Evolutionary conservation across 2,329 filamentous ascomycete species (phyloP).

Genomic region (Waltergamsia citrina): DNA sequence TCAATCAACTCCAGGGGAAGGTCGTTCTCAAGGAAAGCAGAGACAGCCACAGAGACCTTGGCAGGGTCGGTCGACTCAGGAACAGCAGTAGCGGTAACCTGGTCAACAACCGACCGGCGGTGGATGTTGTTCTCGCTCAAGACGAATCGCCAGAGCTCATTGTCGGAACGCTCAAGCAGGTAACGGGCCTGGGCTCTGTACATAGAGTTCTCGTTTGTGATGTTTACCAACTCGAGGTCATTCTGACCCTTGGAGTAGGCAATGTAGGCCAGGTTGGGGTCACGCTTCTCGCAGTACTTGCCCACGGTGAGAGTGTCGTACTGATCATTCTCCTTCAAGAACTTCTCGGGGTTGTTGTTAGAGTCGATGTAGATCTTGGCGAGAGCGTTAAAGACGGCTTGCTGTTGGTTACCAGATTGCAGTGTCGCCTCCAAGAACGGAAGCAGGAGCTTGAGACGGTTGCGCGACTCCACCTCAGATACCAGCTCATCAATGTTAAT

Average conservation of each 20-base stretch:
- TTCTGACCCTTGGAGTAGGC: conserved; percentile 96
- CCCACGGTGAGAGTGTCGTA: conserved; percentile 89
- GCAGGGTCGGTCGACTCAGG: conserved; percentile 87
- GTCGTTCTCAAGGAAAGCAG: conserved; percentile 85
- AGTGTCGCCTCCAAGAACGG: conserved; percentile 94
- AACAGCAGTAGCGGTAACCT: conserved; percentile 92
- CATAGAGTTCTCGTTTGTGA: conserved; percentile 99
- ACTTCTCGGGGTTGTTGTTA: conserved; percentile 96
- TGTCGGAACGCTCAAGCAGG: conserved; percentile 79
- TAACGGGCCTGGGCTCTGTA: conserved; percentile 97
- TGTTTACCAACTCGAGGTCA: conserved; percentile 90
- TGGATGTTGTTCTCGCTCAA: conserved; percentile 94
- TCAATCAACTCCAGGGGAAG: conserved; percentile 92
- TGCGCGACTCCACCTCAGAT: conserved; percentile 86
- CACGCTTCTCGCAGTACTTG: conserved; percentile 98
- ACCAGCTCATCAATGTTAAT: conserved; percentile 95
- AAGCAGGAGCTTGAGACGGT: conserved; percentile 87
- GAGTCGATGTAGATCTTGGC: conserved; percentile 99
- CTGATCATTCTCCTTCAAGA: conserved; percentile 93
- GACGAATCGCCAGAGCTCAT: conserved; percentile 90
- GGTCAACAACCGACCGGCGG: conserved; percentile 85
- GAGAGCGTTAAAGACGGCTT: conserved; percentile 92
- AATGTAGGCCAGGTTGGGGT: conserved; percentile 91
- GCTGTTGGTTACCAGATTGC: conserved; percentile 84
- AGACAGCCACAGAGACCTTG: conserved; percentile 89